These are phyloP conservation scores for Turritis glabra DNA, from an alignment of 345 rosid genomes.

Conservation along the genomic window DNA sequence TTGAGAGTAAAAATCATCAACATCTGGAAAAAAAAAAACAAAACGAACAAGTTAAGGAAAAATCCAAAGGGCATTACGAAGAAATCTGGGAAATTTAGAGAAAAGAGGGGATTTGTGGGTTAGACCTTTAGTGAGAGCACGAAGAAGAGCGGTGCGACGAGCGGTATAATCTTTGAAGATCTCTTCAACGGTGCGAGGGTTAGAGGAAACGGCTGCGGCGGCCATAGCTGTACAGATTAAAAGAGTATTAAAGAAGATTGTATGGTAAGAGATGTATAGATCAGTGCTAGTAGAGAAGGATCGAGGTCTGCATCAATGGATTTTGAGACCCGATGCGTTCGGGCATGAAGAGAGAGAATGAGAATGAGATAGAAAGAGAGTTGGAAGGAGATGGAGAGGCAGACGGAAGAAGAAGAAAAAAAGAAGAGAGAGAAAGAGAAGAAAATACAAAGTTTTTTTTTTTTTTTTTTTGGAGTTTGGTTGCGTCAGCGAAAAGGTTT, in stretches of 20 bases:
- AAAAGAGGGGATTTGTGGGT: not conserved
- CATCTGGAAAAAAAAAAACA: conserved; percentile 55
- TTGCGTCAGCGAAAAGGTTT: conserved; percentile 43
- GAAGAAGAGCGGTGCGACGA: conserved; percentile 80
- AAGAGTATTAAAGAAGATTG: not conserved
- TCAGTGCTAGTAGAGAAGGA: conserved; percentile 36
- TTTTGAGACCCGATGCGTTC: conserved; percentile 35
- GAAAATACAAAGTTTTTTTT: too few species aligned
- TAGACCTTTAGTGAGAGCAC: conserved; percentile 85
- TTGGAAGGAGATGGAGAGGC: conserved; percentile 21
- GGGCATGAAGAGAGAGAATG: conserved; percentile 27
- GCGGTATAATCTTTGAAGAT: conserved; percentile 85
- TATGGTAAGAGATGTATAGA: conserved; percentile 23
- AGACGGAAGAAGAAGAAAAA: conserved; percentile 24
- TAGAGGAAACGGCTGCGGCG: conserved; percentile 44
- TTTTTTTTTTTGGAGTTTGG: conserved; percentile 33
- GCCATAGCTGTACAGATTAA: conserved; percentile 38
- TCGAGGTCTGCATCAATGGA: conserved; percentile 30
- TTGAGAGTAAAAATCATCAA: conserved; percentile 78
- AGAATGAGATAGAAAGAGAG: not conserved
- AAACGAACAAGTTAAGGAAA: not conserved
- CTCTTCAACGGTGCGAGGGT: conserved; percentile 93
- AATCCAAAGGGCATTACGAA: conserved; percentile 14
- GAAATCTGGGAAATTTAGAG: not conserved
- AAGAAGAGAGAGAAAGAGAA: not conserved